Conservation (phyloP, 2,329 filamentous ascomycete genomes). For the Aspergillus sojae region DNA sequence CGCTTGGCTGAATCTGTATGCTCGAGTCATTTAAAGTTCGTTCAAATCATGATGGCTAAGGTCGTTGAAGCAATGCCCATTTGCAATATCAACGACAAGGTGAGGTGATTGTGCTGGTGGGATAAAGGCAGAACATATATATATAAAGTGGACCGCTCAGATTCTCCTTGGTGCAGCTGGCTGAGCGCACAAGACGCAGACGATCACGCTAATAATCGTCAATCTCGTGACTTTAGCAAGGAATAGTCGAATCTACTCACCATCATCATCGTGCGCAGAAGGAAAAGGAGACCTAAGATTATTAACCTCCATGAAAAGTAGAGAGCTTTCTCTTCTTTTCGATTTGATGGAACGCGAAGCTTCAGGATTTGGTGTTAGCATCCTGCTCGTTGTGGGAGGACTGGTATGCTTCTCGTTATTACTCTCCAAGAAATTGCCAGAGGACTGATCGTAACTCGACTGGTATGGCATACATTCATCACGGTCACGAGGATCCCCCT, state of each 20-base stretch:
- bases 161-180: neutral
- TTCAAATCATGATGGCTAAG: constrained; percentile 32
- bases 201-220: neutral
- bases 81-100: constrained; percentile 9
- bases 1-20: constrained; percentile 23
- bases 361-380: constrained; percentile 42
- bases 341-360: constrained; percentile 43
- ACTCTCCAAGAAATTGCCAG: constrained; percentile 30
- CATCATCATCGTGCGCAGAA: constrained; percentile 1
- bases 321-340: constrained; percentile 52
- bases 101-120: neutral
- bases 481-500: constrained; percentile 30
- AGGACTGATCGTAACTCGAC: constrained; percentile 49
- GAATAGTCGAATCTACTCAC: neutral
- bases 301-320: constrained; percentile 48
- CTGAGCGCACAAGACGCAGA: neutral
- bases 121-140: neutral
- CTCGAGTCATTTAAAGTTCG: constrained; percentile 32
- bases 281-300: constrained; percentile 20
- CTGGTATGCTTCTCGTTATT: constrained; percentile 27
- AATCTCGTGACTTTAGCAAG: neutral
- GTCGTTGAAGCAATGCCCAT: constrained; percentile 20
- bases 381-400: constrained; percentile 40
- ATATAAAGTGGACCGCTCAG: neutral
- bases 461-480: constrained; percentile 42